Percentiles rank a stretch among this genome's conserved stretches.
phyloP scores from a whole-genome alignment of 2,329 filamentous ascomycete species.

The Macrophomina tecta region DNA sequence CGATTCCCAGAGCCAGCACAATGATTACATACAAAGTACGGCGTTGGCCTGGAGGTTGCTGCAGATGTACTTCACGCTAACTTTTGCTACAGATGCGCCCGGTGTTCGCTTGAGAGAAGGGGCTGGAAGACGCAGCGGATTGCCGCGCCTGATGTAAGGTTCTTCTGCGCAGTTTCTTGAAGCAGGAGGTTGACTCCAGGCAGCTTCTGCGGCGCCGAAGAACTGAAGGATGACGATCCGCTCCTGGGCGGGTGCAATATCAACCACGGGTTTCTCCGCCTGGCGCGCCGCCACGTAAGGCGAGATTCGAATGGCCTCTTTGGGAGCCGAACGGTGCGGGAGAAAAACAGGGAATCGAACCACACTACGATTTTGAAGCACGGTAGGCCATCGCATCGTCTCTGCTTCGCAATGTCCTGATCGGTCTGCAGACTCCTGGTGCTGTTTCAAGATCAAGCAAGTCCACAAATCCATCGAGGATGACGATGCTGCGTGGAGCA shows the following conservation, averaged over 20 bases:
- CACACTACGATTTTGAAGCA: not conserved
- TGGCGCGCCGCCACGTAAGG: not conserved
- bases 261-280: not conserved
- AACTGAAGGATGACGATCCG: not conserved
- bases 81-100: no score
- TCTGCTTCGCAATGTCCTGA: not conserved
- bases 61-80: no score
- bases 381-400: not conserved
- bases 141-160: not conserved
- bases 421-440: slow-evolving; percentile 18
- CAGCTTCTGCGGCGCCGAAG: not conserved
- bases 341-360: not conserved
- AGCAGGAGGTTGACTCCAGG: not conserved
- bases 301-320: slow-evolving; percentile 15
- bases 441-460: slow-evolving; percentile 21
- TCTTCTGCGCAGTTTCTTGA: not conserved
- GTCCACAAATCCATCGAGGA: not conserved
- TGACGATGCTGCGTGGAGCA: no score
- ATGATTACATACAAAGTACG: no score
- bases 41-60: no score
- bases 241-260: not conserved
- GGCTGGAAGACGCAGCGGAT: not conserved
- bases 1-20: no score
- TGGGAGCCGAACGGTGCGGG: not conserved
- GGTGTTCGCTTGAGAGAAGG: no score